These are phyloP conservation scores for Suhomyces tanzawaensis DNA, from an alignment of 805 yeast genomes.

Conservation along the genomic window DNA sequence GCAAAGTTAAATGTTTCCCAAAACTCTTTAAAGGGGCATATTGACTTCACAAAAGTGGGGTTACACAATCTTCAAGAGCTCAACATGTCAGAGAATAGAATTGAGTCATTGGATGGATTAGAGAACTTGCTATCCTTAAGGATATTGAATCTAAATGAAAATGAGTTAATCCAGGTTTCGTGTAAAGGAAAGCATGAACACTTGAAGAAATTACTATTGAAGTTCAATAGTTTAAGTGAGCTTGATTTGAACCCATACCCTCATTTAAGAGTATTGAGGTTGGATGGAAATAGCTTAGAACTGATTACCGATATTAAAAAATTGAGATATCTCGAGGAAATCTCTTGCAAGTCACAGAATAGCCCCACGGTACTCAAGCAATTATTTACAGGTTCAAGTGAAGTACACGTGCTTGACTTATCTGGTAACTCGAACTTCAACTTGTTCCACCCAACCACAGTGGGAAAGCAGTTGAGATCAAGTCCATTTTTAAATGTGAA, in stretches of 20 bases:
- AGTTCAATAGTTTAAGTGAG: constrained; percentile 32
- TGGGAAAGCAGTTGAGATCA: constrained; percentile 1
- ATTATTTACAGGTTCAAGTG: constrained; percentile 7
- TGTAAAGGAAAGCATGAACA: constrained; percentile 22
- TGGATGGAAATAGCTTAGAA: constrained; percentile 43
- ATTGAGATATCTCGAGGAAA: constrained; percentile 37
- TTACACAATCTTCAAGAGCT: constrained; percentile 44
- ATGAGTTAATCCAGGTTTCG: constrained; percentile 25
- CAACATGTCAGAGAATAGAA: constrained; percentile 41
- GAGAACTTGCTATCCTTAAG: constrained; percentile 35
- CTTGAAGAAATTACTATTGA: constrained; percentile 38
- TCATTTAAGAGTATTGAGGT: constrained; percentile 39
- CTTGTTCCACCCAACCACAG: constrained; percentile 2
- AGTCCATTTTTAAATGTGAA: constrained; percentile 35
- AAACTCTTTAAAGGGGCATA: constrained; percentile 37
- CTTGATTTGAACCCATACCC: constrained; percentile 36
- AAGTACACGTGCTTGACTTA: constrained; percentile 34
- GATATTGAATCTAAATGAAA: constrained; percentile 42
- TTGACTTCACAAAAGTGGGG: constrained; percentile 34
- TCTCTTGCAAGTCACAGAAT: constrained; percentile 41
- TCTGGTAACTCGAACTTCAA: constrained; percentile 35
- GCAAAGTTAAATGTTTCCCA: constrained; percentile 39
- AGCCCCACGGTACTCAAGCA: constrained; percentile 2
- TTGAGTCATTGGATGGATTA: constrained; percentile 32
- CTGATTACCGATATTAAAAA: constrained; percentile 24